Evolutionary conservation across 139 green algal genomes (phyloP), one percentile per base, ranked within the genome.

Genomic region (Chlamydomonas sp.): DNA sequence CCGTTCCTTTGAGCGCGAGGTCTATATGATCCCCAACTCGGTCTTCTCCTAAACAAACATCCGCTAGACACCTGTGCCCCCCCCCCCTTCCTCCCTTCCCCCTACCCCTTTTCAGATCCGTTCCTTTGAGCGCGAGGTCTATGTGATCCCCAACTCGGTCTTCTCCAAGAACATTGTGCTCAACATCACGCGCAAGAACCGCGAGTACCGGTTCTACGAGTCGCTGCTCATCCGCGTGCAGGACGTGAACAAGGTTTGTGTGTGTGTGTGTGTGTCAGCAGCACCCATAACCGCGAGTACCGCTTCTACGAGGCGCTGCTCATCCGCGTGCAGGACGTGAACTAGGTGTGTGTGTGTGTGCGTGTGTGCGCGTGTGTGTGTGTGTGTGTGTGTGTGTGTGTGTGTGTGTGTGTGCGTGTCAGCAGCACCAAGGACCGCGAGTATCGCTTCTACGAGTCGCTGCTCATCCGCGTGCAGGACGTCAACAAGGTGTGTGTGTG

Each of bases 151-250:
- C 35, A 90, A 90, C 65, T 69, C 74, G 5, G 87, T 96, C 2
- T 96, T 96, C 77, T 90, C 81, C 5, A 87, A 90, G 66, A 91
- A 88, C 70, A 90, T 93, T 48, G 90, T 96, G 71, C 86, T 96
- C 39, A 96, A 96, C 71, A 79, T 96, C 65, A 95, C 84, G 5
- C 79, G 90, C 54, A 96, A 96, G 76, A 58, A 82, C 58, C 74
- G 80, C 3, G 90, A 96, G 78, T 96, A 87, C 87, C 76, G 90
- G 13, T 92, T 96, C 76, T 94, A 86, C 70, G 89, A 96, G 80
- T 80, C 79, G 59, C 74, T 96, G 24, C 74, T 63, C 73, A 58
- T 89, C 31, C 70, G 85, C 0, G 75, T 89, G 49, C 72, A 84
- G 48, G 85, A 91, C 37, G 76, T 89, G 48, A 67, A 84, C 48